phyloP scores from a whole-genome alignment of 2,329 filamentous ascomycete genomes.

The Pseudogymnoascus sp. region DNA sequence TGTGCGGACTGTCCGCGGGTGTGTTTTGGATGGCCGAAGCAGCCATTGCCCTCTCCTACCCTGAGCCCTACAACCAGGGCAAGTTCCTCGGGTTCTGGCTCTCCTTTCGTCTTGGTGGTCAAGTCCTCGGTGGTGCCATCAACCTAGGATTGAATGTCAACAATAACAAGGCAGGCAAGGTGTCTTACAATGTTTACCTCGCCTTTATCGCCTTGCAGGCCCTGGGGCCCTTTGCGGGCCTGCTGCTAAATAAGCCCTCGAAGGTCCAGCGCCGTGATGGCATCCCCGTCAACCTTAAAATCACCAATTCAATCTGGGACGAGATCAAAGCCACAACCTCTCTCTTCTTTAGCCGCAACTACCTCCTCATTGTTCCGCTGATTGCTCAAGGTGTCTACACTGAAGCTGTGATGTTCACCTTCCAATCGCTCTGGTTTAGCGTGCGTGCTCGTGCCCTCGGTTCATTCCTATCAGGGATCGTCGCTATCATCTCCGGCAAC shows the following conservation, averaged over 20 bases:
- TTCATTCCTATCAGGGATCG: conserved; percentile 62
- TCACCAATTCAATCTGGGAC: conserved; percentile 46
- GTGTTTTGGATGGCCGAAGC: conserved; percentile 72
- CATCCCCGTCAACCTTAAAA: conserved; percentile 50
- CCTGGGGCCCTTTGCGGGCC: conserved; percentile 54
- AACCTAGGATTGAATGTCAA: conserved; percentile 60
- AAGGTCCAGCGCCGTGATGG: conserved; percentile 61
- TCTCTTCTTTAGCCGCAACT: conserved; percentile 53
- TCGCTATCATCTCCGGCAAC: conserved; percentile 59
- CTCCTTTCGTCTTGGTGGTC: conserved; percentile 49
- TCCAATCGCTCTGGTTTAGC: conserved; percentile 59
- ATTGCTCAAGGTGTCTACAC: conserved; percentile 66
- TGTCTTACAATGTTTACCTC: conserved; percentile 62
- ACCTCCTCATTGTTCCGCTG: conserved; percentile 57
- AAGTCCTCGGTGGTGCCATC: conserved; percentile 65
- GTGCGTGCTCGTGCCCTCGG: conserved; percentile 63
- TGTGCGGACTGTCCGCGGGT: conserved; percentile 55
- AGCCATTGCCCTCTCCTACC: conserved; percentile 65
- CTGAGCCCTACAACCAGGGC: conserved; percentile 61
- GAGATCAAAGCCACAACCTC: conserved; percentile 55
- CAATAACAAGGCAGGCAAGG: conserved; percentile 51
- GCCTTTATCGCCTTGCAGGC: conserved; percentile 67
- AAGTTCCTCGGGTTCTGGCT: conserved; percentile 64
- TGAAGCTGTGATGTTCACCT: conserved; percentile 68
- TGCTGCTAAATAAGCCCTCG: conserved; percentile 54